These are phyloP conservation scores for Aspergillus conjunctus DNA, from an alignment of 495 filamentous ascomycete species.

Conservation along the genomic window DNA sequence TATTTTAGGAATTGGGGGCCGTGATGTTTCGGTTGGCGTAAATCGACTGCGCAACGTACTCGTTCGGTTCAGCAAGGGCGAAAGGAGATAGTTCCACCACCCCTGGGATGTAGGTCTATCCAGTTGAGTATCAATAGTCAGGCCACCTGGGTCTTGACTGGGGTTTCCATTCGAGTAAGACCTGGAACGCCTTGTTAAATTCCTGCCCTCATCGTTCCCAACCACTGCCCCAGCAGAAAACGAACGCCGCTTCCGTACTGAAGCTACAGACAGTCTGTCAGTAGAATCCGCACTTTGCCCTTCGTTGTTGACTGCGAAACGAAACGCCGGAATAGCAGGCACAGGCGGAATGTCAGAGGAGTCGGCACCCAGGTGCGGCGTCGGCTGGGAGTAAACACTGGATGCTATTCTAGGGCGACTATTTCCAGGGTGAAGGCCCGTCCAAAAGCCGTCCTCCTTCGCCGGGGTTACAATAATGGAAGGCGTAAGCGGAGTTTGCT, in stretches of 20 bases:
- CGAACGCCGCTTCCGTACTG: conserved; percentile 33
- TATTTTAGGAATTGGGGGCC: conserved; percentile 38
- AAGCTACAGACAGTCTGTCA: conserved; percentile 33
- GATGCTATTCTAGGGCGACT: conserved; percentile 52
- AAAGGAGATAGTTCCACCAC: conserved; percentile 88
- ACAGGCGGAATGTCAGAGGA: conserved; percentile 56
- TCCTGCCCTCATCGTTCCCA: conserved; percentile 54
- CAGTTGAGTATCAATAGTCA: conserved; percentile 46
- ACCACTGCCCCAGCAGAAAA: conserved; percentile 57
- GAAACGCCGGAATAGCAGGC: conserved; percentile 59
- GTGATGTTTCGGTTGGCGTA: conserved; percentile 32
- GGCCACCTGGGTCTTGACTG: conserved; percentile 26
- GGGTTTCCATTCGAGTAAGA: conserved; percentile 24
- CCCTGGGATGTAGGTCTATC: conserved; percentile 67
- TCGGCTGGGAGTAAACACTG: conserved; percentile 69
- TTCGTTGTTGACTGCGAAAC: conserved; percentile 30
- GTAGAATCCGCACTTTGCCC: conserved; percentile 36
- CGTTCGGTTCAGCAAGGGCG: conserved; percentile 64
- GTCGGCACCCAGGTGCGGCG: conserved; percentile 35
- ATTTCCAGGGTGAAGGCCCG: conserved; percentile 30
- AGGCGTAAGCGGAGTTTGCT: conserved; percentile 50
- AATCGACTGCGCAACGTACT: conserved; percentile 36
- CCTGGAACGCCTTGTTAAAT: conserved; percentile 20
- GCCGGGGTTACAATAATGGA: conserved; percentile 70
- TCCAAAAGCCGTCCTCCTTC: conserved; percentile 63